Percentiles rank a stretch among this genome's conserved stretches.
Conservation (phyloP, 768 basidiomycete genomes). For the Lentinula boryana region DNA sequence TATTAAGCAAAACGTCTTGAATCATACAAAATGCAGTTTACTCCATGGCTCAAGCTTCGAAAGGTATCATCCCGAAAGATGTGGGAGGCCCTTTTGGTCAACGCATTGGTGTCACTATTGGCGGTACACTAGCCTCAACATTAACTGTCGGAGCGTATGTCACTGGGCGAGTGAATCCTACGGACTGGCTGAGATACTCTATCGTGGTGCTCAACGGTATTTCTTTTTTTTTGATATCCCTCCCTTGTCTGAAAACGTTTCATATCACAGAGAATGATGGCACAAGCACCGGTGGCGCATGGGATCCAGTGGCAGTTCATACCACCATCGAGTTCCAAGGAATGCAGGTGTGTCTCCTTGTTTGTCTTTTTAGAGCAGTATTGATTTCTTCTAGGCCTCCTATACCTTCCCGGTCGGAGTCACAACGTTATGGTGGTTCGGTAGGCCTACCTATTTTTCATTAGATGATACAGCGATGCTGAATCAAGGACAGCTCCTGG, state of each 20-base stretch:
- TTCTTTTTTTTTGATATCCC: not conserved
- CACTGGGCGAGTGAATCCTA: conserved; percentile 44
- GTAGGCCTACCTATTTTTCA: not conserved
- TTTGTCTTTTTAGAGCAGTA: not conserved
- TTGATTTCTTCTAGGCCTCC: conserved; percentile 37
- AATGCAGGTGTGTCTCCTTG: conserved; percentile 37
- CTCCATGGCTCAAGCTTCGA: conserved; percentile 68
- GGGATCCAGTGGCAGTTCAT: conserved; percentile 48
- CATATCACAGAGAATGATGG: too few relatives aligned
- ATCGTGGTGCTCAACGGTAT: conserved; percentile 70
- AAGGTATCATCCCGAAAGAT: conserved; percentile 68
- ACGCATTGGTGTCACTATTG: conserved; percentile 59
- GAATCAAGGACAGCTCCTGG: not conserved
- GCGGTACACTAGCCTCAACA: conserved; percentile 49
- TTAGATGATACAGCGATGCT: not conserved
- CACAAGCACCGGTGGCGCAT: conserved; percentile 24
- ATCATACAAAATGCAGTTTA: conserved; percentile 33
- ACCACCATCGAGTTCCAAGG: conserved; percentile 63
- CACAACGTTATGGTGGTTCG: conserved; percentile 38
- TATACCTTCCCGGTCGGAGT: conserved; percentile 80
- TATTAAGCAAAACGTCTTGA: not conserved
- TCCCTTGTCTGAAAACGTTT: too few relatives aligned
- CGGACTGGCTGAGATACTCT: conserved; percentile 61
- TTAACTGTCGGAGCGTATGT: conserved; percentile 64
- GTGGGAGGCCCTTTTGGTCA: conserved; percentile 61